A percentile compares a stretch with the other conserved stretches of the same genome.
Evolutionary conservation across 225 moss, liverwort and hornwort genomes (phyloP).

Genomic region (Ulota crispa): DNA sequence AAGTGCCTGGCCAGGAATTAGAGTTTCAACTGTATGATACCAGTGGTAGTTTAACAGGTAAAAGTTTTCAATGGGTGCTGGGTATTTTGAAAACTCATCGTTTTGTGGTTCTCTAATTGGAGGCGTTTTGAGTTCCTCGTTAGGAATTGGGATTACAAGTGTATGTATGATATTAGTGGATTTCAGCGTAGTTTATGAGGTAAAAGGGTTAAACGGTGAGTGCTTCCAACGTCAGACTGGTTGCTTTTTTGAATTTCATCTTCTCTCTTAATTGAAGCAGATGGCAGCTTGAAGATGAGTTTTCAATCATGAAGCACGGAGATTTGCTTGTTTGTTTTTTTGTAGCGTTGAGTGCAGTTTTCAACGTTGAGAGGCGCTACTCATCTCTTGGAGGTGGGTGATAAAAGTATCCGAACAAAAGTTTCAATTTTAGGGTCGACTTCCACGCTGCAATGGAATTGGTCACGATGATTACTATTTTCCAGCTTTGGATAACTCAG

Average conservation of each 20-base stretch:
- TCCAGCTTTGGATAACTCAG: no score
- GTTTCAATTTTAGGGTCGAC: neutral
- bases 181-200: neutral
- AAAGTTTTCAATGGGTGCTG: neutral
- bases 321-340: neutral
- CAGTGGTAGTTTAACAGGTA: neutral
- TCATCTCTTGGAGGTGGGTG: neutral
- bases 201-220: neutral
- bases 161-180: neutral
- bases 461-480: no score
- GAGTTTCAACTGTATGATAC: constrained; percentile 2
- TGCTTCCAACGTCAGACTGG: neutral
- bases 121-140: neutral
- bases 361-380: neutral
- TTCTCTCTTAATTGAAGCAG: neutral
- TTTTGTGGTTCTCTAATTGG: neutral
- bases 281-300: neutral
- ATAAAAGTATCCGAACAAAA: neutral
- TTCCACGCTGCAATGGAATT: no score
- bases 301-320: neutral
- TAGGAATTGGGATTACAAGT: neutral
- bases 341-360: neutral
- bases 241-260: neutral
- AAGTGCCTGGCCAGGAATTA: neutral
- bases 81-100: neutral